These are phyloP conservation scores for Lycium barbarum DNA, from an alignment of 257 asterid genomes.

Conservation along the genomic window DNA sequence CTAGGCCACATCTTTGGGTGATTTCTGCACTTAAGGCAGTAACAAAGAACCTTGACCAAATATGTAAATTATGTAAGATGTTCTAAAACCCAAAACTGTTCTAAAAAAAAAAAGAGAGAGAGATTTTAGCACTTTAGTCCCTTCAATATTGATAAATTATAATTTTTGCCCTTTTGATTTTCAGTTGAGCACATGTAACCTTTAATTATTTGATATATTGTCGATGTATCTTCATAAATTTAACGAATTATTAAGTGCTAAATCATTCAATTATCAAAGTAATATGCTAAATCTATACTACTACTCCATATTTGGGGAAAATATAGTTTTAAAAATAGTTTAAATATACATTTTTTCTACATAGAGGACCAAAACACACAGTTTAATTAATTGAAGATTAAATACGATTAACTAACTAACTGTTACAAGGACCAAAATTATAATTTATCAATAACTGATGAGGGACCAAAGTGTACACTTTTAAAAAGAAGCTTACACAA, in stretches of 20 bases:
- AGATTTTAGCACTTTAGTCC: too few species aligned
- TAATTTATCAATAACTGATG: neutral
- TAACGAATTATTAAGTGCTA: neutral
- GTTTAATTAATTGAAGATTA: neutral
- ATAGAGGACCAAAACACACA: neutral
- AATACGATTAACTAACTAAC: neutral
- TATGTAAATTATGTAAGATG: neutral
- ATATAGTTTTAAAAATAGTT: neutral
- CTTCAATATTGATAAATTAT: too few species aligned
- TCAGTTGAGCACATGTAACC: neutral
- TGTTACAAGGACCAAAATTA: neutral
- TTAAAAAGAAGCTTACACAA: neutral
- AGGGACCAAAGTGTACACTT: neutral
- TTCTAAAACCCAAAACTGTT: neutral
- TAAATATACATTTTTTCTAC: neutral
- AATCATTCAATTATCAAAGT: fast-evolving
- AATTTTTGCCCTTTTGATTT: neutral
- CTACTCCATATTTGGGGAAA: neutral
- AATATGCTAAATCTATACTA: neutral
- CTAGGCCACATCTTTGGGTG: too few species aligned
- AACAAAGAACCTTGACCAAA: neutral
- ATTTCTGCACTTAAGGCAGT: neutral
- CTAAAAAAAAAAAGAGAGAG: neutral
- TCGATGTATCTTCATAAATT: neutral
- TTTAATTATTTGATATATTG: neutral